A percentile compares a stretch with the other conserved stretches of the same genome.
These are phyloP conservation scores for Magnolia kwangsiensis DNA, from an alignment of 164 flowering plant species.

Conservation along the genomic window DNA sequence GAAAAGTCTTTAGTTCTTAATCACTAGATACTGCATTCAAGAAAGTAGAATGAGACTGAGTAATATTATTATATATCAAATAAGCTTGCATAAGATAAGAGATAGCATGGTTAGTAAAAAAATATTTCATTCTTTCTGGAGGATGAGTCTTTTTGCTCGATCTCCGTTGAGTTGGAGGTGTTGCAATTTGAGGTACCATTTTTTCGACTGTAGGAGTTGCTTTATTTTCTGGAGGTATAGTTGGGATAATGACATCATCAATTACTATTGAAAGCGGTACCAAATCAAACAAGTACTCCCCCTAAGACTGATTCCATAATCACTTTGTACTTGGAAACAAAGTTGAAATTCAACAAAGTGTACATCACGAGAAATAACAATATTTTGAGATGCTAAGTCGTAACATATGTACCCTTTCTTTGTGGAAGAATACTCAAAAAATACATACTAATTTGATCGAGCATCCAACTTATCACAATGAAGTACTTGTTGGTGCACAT, in stretches of 20 bases:
- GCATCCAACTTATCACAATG: conserved; percentile 9
- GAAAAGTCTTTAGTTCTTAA: too few species aligned
- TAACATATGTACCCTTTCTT: conserved; percentile 13
- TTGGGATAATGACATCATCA: background rate
- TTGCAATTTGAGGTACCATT: background rate
- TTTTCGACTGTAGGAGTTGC: background rate
- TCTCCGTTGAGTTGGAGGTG: background rate
- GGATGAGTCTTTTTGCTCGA: background rate
- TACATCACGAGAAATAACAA: conserved; percentile 15
- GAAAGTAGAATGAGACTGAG: background rate
- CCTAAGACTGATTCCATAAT: background rate
- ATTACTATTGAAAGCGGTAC: background rate
- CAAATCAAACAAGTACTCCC: conserved; percentile 2
- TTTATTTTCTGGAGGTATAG: background rate
- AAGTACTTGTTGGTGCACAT: background rate
- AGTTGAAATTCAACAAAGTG: conserved; percentile 2
- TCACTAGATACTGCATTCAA: background rate
- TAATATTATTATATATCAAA: conserved; percentile 3
- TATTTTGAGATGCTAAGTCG: background rate
- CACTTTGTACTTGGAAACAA: background rate
- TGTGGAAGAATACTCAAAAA: conserved; percentile 13
- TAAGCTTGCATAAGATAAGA: conserved; percentile 1
- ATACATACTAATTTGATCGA: conserved; percentile 2
- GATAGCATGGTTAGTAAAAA: background rate
- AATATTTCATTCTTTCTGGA: conserved; percentile 2